These are phyloP conservation scores for Aethionema arabicum DNA, from an alignment of 345 rosid species.

Conservation along the genomic window DNA sequence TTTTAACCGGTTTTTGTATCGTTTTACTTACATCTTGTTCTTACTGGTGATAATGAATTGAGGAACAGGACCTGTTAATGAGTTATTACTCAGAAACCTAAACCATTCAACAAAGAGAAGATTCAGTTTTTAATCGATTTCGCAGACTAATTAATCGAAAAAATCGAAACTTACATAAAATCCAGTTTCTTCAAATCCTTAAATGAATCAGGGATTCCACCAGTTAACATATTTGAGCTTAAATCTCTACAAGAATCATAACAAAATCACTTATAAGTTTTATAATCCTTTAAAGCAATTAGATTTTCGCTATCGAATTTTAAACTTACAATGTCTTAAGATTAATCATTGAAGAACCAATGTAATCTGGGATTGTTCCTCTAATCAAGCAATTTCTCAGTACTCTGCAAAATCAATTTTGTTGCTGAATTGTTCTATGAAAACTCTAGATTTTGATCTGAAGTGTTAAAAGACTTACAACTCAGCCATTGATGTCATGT, in stretches of 20 bases:
- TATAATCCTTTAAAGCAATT: slow-evolving; percentile 1
- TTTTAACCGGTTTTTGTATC: not conserved
- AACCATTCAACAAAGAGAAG: not conserved
- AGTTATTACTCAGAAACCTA: slow-evolving; percentile 78
- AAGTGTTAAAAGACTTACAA: slow-evolving; percentile 50
- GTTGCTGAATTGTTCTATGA: slow-evolving; percentile 7
- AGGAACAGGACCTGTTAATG: slow-evolving; percentile 65
- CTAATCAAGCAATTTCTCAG: slow-evolving; percentile 60
- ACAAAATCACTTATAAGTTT: slow-evolving; percentile 2
- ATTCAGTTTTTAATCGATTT: slow-evolving; percentile 1
- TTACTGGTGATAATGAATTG: slow-evolving; percentile 42
- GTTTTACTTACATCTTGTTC: slow-evolving; percentile 40
- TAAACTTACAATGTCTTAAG: slow-evolving; percentile 56
- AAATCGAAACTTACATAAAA: slow-evolving; percentile 48
- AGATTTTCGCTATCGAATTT: slow-evolving; percentile 4
- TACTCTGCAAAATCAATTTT: slow-evolving; percentile 41
- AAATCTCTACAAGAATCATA: slow-evolving; percentile 64
- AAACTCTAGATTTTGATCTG: not conserved
- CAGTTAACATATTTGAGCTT: slow-evolving; percentile 71
- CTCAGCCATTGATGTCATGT: slow-evolving; percentile 12
- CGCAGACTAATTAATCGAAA: not conserved
- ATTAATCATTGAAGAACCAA: slow-evolving; percentile 37
- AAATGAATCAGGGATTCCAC: slow-evolving; percentile 46
- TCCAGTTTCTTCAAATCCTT: not conserved
- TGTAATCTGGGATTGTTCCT: slow-evolving; percentile 48